Evolutionary conservation across 2,329 filamentous ascomycete species (phyloP), one percentile per base, ranked within the genome.

Genomic region (Clarireedia monteithiana): DNA sequence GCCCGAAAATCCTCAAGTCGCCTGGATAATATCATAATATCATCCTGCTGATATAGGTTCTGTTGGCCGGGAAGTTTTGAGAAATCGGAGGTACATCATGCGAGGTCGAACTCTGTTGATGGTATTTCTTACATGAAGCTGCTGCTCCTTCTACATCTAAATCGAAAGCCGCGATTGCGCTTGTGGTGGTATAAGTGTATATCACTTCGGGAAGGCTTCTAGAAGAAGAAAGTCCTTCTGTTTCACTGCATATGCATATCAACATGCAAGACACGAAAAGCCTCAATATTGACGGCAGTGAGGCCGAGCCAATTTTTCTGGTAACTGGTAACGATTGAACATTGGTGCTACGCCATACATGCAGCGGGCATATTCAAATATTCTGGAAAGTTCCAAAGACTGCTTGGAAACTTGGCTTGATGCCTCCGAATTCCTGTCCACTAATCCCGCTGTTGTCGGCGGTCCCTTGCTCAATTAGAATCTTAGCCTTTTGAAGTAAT

Each of bases 231-330:
- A 9, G 24, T 36, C 27, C 53, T 55, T 55, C 53, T 15, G 47
- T 50, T 50, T 50, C 47, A 55, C 27, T 55, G 46, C 27, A 48
- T 55, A 50, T 50, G 38, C 23, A 50, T 45, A 36, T 38, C 20
- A 6, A 20, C 20, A 34, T n/a, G 15, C 9, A 20, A n/a, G 26
- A 36, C n/a, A 20, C 15, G 9, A 34, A 20, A 34, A 48, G 39
- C 39, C 9, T 42, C 40, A 12, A 24, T 20, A 17, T 20, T 20
- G 40, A 20, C 9, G 23, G 23, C 23, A 20, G 40, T 23, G 23
- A 20, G 20, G 20, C 15, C 15, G 40, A 5, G 40, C 17, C 10
- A 17, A 10, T 44, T 6, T 44, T 20, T 17, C 40, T 44, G 20
- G 6, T 26, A 15, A 47, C 24, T 30, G 45, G 45, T 47, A 26